Percentiles rank a stretch among this genome's conserved stretches.
phyloP scores from a whole-genome alignment of 352 stramenopile species.

The Bremia lactucae region DNA sequence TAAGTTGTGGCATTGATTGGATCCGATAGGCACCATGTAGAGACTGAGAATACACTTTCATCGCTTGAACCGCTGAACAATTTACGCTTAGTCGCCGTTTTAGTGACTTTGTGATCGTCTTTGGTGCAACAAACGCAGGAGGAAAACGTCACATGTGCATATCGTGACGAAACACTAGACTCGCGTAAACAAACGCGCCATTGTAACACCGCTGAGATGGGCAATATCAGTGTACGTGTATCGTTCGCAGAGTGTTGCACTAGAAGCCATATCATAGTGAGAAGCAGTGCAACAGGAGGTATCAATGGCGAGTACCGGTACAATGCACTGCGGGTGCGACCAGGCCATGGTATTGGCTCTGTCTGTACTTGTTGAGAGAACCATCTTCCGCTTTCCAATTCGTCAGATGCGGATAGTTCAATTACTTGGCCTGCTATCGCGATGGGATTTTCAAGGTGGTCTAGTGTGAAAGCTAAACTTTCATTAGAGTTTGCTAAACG shows the following conservation, averaged over 20 bases:
- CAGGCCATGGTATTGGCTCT: constrained; percentile 20
- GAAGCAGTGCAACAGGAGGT: constrained; percentile 22
- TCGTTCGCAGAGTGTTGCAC: constrained; percentile 21
- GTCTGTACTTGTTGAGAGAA: constrained; percentile 8
- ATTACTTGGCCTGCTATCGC: constrained; percentile 16
- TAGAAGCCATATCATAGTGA: constrained; percentile 23
- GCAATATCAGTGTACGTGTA: constrained; percentile 9
- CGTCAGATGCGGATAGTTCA: constrained; percentile 22
- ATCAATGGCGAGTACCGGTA: constrained; percentile 23
- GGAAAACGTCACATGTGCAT: constrained; percentile 26
- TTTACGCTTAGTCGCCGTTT: constrained; percentile 46
- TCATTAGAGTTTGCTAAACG: constrained; percentile 22
- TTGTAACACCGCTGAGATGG: constrained; percentile 7
- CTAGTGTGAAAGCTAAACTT: constrained; percentile 10
- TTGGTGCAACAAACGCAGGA: constrained; percentile 35
- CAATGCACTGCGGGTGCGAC: constrained; percentile 20
- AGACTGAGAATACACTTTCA: constrained; percentile 3
- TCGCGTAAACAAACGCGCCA: constrained; percentile 23
- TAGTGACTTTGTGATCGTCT: constrained; percentile 33
- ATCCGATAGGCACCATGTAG: constrained; percentile 36
- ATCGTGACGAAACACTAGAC: constrained; percentile 26
- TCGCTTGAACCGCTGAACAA: constrained; percentile 10
- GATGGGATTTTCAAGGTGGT: no score
- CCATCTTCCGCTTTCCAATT: constrained; percentile 12
- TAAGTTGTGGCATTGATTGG: constrained; percentile 9